Percentiles rank a stretch among this genome's conserved stretches.
These are phyloP conservation scores for Auriscalpium vulgare DNA, from an alignment of 768 basidiomycete genomes.

Conservation along the genomic window DNA sequence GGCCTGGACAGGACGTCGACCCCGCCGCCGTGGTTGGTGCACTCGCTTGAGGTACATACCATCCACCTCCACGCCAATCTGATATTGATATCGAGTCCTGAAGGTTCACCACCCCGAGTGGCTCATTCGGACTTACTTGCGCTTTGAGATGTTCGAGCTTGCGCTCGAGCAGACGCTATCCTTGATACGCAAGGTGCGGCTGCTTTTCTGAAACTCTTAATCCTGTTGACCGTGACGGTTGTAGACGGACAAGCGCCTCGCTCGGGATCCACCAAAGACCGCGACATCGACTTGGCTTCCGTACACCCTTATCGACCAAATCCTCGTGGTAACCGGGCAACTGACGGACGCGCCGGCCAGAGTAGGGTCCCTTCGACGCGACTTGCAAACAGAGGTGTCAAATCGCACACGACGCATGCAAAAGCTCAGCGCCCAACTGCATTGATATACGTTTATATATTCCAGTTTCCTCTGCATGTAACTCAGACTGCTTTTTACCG, in stretches of 20 bases:
- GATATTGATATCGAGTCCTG: neutral
- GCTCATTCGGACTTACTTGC: constrained; percentile 39
- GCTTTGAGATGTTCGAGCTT: constrained; percentile 70
- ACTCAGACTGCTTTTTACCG: too few relatives aligned
- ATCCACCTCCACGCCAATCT: neutral
- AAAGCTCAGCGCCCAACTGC: constrained; percentile 32
- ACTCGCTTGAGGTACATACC: constrained; percentile 54
- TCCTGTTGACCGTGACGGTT: neutral
- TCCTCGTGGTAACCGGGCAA: constrained; percentile 55
- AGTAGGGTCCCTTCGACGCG: constrained; percentile 32
- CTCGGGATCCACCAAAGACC: constrained; percentile 43
- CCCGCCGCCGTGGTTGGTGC: constrained; percentile 81
- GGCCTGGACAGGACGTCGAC: constrained; percentile 48
- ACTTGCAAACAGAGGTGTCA: constrained; percentile 51
- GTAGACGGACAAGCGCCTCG: constrained; percentile 47
- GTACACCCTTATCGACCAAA: constrained; percentile 78
- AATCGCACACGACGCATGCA: constrained; percentile 63
- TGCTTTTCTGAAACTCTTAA: constrained; percentile 8
- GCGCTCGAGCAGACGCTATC: constrained; percentile 69
- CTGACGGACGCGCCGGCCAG: constrained; percentile 42
- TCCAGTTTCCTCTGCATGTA: too few relatives aligned
- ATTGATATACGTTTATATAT: too few relatives aligned
- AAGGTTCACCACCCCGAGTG: constrained; percentile 75
- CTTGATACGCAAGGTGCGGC: constrained; percentile 54
- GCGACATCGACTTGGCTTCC: constrained; percentile 72